Base-by-base conservation (phyloP, 345 rosid genomes). In the Firmiana major region DNA sequence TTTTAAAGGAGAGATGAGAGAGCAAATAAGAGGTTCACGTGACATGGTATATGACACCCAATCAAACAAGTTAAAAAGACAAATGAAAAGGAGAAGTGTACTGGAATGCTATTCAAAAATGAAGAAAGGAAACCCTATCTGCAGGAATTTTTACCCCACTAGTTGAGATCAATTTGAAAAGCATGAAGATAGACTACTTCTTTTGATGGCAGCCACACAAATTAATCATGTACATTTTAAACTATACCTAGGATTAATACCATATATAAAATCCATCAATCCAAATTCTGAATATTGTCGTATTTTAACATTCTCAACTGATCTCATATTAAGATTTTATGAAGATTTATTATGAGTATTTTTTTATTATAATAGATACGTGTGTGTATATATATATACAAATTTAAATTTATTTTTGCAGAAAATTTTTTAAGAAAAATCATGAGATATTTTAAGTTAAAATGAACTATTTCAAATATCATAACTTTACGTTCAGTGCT, bases 161-260 rank as follows among this genome's bases (percentile, higher is more conserved):
- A 31, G 34, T 31, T 31, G 34, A 31, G 3, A 31, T 31, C 1
- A 2, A 1, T 31, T 31, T 31, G 34, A 3, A 31, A 71, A 46
- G 15, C 45, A 17, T 31, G 26, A 75, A 17, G 67, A 63, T 46
- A 38, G 51, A 3, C 19, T 71, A 8, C 60, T 11, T 36, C 4
- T 17, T 62, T 49, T 28, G 43, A 43, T 62, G 40, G 60, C 12
- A 75, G 77, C 77, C 77, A 75, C 77, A 75, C 69, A 45, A 43
- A 38, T 45, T 21, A 68, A 21, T 31, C 28, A 36, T 19, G n/a
- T 22, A 19, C 24, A 53, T 7, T 2, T 17, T 53, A 53, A 53
- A 53, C 60, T 31, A 31, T 31, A 31, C 34, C 8, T 40, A 40
- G 42, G 42, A 40, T 40, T 40, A 40, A 40, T 40, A 40, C 42